Percentiles rank a stretch among this genome's conserved stretches.
Conservation (phyloP, 257 asterid species). For the Solanum appendiculatum region DNA sequence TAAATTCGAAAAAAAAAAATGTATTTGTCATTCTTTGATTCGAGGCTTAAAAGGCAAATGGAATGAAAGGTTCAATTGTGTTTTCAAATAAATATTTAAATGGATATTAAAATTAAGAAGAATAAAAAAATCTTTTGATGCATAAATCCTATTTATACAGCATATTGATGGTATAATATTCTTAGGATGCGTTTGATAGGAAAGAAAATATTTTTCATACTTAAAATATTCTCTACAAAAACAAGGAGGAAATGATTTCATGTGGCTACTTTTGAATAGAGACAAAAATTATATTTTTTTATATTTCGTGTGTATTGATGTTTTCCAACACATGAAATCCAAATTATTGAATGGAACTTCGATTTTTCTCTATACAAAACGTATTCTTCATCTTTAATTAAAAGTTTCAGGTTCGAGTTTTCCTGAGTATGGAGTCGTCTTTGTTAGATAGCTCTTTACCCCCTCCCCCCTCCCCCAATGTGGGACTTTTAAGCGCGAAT, state of each 20-base stretch:
- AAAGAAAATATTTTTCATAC: too few species aligned
- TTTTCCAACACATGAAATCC: not conserved
- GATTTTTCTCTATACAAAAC: too few species aligned
- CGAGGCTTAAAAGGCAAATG: not conserved
- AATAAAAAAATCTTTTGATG: not conserved
- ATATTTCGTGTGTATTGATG: not conserved
- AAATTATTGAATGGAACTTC: not conserved
- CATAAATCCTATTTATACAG: not conserved
- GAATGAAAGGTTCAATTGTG: not conserved
- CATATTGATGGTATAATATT: not conserved
- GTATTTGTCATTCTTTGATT: not conserved
- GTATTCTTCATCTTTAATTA: too few species aligned
- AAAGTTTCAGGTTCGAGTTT: too few species aligned
- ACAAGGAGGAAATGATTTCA: not conserved
- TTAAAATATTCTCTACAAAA: not conserved
- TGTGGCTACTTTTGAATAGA: not conserved
- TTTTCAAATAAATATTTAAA: not conserved
- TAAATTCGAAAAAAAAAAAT: not conserved
- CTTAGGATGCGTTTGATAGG: not conserved
- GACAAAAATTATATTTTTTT: not conserved
- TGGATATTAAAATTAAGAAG: not conserved
- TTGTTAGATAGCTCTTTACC: too few species aligned
- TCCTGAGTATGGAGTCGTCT: too few species aligned
- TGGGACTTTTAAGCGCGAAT: too few species aligned
- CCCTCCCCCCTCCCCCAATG: too few species aligned